Evolutionary conservation across 495 filamentous ascomycete species (phyloP), one percentile per base, ranked within the genome.

Genomic region (Neurospora sp.): DNA sequence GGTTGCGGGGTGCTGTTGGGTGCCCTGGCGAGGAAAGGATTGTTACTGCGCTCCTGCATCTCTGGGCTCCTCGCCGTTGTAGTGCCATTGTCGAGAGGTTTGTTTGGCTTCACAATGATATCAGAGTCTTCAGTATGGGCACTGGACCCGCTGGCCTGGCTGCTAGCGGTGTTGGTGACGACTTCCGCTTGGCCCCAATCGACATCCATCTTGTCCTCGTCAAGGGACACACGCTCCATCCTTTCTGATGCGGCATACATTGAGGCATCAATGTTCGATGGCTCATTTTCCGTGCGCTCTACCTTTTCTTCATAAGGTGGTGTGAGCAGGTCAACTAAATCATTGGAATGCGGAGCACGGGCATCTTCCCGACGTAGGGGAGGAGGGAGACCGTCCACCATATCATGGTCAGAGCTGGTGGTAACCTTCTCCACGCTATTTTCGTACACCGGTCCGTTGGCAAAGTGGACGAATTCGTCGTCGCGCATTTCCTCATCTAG

Each of bases 11-110:
- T 35, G 27, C 27, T 65, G 22, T 31, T 68, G 27, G 59, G 42
- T 27, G 69, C 9, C 38, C 70, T 69, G 7, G 39, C 70, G 35
- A 76, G 42, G 14, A 76, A 61, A 22, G 37, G 72, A 69, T 48
- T 27, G 48, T 73, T 72, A n/a, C 44, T 69, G 20, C 78, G 77
- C 71, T 84, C 82, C 71, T 77, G 79, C 82, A 84, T 84, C 75
- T 84, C 82, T 9, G 74, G 80, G 8, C 69, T 70, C 44, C 77
- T 82, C 1, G 70, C 61, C 7, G 38, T 48, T 27, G 69, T 70
- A 65, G 48, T 18, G 40, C 40, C 46, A 39, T 73, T 69, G 35
- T 48, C 18, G n/a, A 37, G 7, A 22, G 12, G 41, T 61, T 5
- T n/a, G 16, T 10, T 44, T 53, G 53, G 20, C 46, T 35, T 73